phyloP scores from a whole-genome alignment of 2,329 filamentous ascomycete genomes.

The Cryphonectria radicalis region DNA sequence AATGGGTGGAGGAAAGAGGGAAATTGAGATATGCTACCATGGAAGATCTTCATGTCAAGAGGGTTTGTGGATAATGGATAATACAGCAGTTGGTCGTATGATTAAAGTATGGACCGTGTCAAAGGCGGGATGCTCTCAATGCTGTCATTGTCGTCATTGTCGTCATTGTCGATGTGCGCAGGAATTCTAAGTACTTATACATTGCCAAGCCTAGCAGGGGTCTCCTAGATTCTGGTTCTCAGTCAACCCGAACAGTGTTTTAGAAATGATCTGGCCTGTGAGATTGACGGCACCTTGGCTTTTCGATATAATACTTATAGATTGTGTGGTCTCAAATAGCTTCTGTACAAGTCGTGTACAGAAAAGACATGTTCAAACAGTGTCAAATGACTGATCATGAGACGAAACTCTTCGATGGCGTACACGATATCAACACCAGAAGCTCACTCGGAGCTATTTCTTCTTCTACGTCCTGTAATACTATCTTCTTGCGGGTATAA shows the following conservation, averaged over 20 bases:
- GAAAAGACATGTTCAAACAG: background rate
- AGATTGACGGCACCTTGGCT: too few species aligned
- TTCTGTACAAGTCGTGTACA: too few species aligned
- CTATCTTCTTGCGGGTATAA: background rate
- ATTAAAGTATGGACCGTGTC: background rate
- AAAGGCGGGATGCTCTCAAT: background rate
- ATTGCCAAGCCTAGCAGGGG: background rate
- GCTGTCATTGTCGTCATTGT: conserved; percentile 2
- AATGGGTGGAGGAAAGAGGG: background rate
- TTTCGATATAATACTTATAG: too few species aligned
- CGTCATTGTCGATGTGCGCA: background rate
- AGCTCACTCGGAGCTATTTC: background rate
- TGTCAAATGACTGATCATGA: background rate
- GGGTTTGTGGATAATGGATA: background rate
- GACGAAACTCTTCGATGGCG: background rate
- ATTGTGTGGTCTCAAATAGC: too few species aligned
- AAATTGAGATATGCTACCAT: background rate
- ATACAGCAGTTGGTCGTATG: background rate
- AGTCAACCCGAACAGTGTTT: background rate
- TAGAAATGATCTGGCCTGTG: background rate
- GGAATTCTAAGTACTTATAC: background rate
- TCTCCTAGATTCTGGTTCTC: background rate
- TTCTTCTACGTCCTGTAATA: background rate
- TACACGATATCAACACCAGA: background rate
- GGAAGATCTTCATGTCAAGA: background rate